Evolutionary conservation across 2,329 filamentous ascomycete genomes (phyloP).

Genomic region (Verticillium albo-atrum): DNA sequence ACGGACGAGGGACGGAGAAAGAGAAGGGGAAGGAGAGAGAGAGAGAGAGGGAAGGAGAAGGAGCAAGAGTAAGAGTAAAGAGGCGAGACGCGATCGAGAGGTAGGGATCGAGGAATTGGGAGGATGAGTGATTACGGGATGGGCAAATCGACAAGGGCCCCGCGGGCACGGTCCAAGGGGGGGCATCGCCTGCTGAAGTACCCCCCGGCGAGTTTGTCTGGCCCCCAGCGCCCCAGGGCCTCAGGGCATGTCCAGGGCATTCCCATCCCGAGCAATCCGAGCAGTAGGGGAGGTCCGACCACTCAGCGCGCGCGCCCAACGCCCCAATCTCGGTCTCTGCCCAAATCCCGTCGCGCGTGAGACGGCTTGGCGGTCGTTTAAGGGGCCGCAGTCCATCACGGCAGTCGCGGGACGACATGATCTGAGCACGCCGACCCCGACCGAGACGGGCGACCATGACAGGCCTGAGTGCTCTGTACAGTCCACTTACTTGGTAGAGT

Average conservation of each 20-base stretch:
- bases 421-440: not conserved
- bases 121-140: slow-evolving; percentile 8
- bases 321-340: not conserved
- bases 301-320: not conserved
- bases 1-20: slow-evolving; percentile 4
- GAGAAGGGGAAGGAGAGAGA: slow-evolving; percentile 2
- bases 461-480: not conserved
- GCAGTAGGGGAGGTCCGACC: not conserved
- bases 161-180: not conserved
- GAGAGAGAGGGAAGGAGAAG: slow-evolving; percentile 3
- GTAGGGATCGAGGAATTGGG: not conserved
- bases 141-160: not conserved
- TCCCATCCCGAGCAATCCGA: not conserved
- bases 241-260: not conserved
- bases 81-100: slow-evolving; percentile 1
- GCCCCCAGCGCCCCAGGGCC: not conserved
- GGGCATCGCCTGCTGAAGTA: not conserved
- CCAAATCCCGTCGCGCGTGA: not conserved
- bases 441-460: not conserved
- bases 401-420: not conserved
- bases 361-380: not conserved
- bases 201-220: not conserved
- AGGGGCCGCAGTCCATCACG: not conserved
- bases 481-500: no score
- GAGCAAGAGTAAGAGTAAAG: slow-evolving; percentile 1